These are phyloP conservation scores for Millerozyma acaciae DNA, from an alignment of 805 yeast genomes.

Conservation along the genomic window DNA sequence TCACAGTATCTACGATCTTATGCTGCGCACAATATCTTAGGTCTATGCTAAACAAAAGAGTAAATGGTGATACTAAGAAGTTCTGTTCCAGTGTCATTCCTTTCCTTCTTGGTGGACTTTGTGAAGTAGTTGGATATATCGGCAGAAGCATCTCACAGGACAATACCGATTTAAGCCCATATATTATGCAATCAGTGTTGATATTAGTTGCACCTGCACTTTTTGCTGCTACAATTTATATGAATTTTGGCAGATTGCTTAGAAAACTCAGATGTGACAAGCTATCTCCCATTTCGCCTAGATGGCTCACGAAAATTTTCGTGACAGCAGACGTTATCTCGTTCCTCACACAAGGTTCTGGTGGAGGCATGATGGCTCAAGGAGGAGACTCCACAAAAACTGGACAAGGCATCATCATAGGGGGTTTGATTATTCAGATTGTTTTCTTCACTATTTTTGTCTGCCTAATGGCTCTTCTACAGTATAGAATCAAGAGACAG, in stretches of 20 bases:
- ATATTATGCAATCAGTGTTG: slow-evolving; percentile 19
- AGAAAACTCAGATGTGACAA: slow-evolving; percentile 13
- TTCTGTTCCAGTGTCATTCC: slow-evolving; percentile 10
- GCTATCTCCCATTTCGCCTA: slow-evolving; percentile 15
- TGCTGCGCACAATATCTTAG: background rate
- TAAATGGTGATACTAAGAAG: background rate
- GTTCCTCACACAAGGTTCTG: slow-evolving; percentile 25
- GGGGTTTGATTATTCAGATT: slow-evolving; percentile 28
- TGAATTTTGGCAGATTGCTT: slow-evolving; percentile 24
- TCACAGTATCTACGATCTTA: background rate
- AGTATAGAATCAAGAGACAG: slow-evolving; percentile 3
- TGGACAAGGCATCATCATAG: slow-evolving; percentile 21
- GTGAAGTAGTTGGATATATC: slow-evolving; percentile 22
- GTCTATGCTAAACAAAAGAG: background rate
- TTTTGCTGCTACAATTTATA: slow-evolving; percentile 27
- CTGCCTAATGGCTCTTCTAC: slow-evolving; percentile 13
- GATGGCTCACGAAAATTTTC: slow-evolving; percentile 21
- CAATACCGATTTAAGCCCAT: slow-evolving; percentile 13
- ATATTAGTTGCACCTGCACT: slow-evolving; percentile 28
- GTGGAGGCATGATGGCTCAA: slow-evolving; percentile 27
- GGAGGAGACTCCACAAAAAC: slow-evolving; percentile 1
- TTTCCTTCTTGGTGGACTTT: slow-evolving; percentile 18
- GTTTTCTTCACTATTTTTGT: slow-evolving; percentile 24
- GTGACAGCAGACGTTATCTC: slow-evolving; percentile 27
- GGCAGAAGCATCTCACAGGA: slow-evolving; percentile 15